A percentile compares a stretch with the other conserved stretches of the same genome.
phyloP scores from a whole-genome alignment of 768 basidiomycete genomes.

The Leccinum rimulosum region DNA sequence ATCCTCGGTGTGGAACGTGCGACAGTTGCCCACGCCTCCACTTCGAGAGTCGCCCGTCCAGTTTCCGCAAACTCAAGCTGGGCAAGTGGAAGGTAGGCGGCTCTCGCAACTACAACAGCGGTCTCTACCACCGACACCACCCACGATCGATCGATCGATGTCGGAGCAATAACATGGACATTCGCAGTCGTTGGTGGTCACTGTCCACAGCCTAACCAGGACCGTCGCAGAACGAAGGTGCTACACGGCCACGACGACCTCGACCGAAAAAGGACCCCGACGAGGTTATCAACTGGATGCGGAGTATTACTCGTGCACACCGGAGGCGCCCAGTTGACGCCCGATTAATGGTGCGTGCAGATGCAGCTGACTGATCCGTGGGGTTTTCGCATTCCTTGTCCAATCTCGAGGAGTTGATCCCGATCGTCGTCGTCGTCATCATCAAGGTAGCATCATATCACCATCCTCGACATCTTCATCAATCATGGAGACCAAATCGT shows the following conservation, averaged over 20 bases:
- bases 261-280: conserved; percentile 29
- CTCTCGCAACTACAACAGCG: conserved; percentile 33
- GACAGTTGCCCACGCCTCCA: conserved; percentile 35
- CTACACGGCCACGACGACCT: conserved; percentile 11
- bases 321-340: conserved; percentile 16
- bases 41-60: conserved; percentile 17
- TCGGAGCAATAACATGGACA: conserved; percentile 17
- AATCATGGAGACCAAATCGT: background rate
- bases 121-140: conserved; percentile 43
- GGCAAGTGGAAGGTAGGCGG: conserved; percentile 17
- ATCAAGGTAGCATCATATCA: background rate
- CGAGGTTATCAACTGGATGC: conserved; percentile 30
- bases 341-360: no score
- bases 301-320: conserved; percentile 22
- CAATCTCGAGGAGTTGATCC: background rate
- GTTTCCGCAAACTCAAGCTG: conserved; percentile 9
- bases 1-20: conserved; percentile 21
- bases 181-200: conserved; percentile 17
- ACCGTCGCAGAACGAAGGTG: conserved; percentile 14
- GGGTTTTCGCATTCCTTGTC: no score
- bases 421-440: background rate
- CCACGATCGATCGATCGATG: conserved; percentile 12
- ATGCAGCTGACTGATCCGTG: background rate
- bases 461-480: background rate
- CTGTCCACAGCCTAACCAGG: conserved; percentile 17